Evolutionary conservation across 1,139 yeast species (phyloP), one percentile per base, ranked within the genome.

Genomic region (Protomyces gravidus): DNA sequence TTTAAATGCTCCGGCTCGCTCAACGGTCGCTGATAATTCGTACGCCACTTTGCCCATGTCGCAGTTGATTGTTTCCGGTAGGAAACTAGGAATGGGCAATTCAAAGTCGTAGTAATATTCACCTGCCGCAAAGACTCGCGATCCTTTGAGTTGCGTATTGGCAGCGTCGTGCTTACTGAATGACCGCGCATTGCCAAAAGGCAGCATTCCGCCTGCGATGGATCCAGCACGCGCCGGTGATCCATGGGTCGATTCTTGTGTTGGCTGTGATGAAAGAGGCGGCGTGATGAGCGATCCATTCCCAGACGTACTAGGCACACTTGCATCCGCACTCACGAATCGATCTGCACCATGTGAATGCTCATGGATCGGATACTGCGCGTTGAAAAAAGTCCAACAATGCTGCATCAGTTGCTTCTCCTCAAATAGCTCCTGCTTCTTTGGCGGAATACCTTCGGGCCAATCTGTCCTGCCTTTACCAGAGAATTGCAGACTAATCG

Each of bases 371-470:
- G 73, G 70, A 59, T 68, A 67, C 19, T 66, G 67, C 30, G 76
- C 72, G 56, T 81, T 80, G 75, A 83, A 92, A 70, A 92, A 89
- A 0, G 96, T 95, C 98, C 98, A 92, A 3, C 88, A 83, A 69
- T 92, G 97, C 60, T 81, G 80, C 36, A 88, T 78, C 13, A 90
- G 71, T 62, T 82, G 86, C 64, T 80, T 81, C 26, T 78, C 71
- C 68, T 92, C 98, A 28, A 72, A 70, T 63, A 81, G 83, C 25
- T 82, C 85, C 26, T 76, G 76, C 67, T 83, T 82, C 69, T 86
- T 88, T 0, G 97, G 97, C 0, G 98, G 98, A 27, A 90, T 89
- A 21, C 68, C 98, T 68, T 94, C 98, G 2, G 97, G 98, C 97
- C 98, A 92, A 65, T 92, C 97, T 0, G 98, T 92, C 64, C 87